Evolutionary conservation across 495 filamentous ascomycete species (phyloP).

Genomic region (Penicillium cinerascens): DNA sequence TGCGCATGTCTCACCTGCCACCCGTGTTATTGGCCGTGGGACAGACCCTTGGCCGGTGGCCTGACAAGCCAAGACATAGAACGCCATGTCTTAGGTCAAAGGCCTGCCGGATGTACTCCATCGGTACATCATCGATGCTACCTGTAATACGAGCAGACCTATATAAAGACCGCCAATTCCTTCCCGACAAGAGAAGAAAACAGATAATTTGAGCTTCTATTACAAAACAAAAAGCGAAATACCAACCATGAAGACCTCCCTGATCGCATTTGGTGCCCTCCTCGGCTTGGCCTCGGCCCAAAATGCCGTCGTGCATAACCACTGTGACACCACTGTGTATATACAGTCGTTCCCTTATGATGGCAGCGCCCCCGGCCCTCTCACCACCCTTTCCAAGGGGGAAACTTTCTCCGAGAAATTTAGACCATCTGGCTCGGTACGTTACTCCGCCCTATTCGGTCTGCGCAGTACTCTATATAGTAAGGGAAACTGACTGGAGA

Average conservation of each 20-base stretch:
- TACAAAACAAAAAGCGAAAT: constrained; percentile 11
- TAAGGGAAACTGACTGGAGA: constrained; percentile 12
- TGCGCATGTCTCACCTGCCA: constrained; percentile 27
- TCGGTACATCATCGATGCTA: constrained; percentile 8
- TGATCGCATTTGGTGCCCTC: constrained; percentile 20
- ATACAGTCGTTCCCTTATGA: constrained; percentile 30
- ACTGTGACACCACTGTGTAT: constrained; percentile 25
- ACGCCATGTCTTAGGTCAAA: constrained; percentile 19
- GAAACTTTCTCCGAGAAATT: constrained; percentile 27
- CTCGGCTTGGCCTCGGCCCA: constrained; percentile 26
- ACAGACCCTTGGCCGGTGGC: constrained; percentile 2
- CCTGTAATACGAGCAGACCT: constrained; percentile 13
- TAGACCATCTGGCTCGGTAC: constrained; percentile 24
- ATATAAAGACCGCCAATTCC: constrained; percentile 21
- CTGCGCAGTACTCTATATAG: constrained; percentile 1
- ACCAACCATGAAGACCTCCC: constrained; percentile 23
- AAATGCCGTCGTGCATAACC: constrained; percentile 26
- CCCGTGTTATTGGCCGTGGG: constrained; percentile 15
- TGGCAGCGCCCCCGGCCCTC: constrained; percentile 26
- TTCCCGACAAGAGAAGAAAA: constrained; percentile 5
- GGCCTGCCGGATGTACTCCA: constrained; percentile 9
- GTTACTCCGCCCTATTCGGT: constrained; percentile 11
- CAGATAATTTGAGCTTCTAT: constrained; percentile 11
- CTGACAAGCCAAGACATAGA: constrained; percentile 19
- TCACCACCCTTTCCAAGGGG: constrained; percentile 25